Evolutionary conservation across 345 rosid genomes (phyloP).

Genomic region (Draba incana): DNA sequence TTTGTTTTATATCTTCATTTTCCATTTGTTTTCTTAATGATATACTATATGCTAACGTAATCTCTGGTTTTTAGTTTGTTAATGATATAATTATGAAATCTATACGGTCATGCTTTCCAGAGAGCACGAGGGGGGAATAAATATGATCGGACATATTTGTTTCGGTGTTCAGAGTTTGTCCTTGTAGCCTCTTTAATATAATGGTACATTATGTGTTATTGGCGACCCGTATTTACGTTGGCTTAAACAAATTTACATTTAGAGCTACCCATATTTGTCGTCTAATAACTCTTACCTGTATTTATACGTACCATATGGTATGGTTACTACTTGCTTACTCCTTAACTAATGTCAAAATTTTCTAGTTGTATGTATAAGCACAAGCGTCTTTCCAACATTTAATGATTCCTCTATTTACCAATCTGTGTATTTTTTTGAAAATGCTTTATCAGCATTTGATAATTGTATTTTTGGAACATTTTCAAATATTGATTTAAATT

Average conservation of each 20-base stretch:
- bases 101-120: neutral
- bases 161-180: slow-evolving; percentile 7
- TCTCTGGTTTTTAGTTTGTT: neutral
- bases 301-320: neutral
- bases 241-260: neutral
- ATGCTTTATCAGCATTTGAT: too few relatives aligned
- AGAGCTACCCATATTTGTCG: neutral
- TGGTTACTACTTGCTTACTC: too few relatives aligned
- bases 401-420: neutral
- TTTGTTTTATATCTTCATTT: neutral
- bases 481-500: neutral
- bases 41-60: neutral
- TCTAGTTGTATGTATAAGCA: neutral
- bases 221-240: slow-evolving; percentile 6
- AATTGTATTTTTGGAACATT: too few relatives aligned
- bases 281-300: neutral
- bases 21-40: neutral
- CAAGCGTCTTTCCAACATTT: neutral
- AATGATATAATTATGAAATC: neutral
- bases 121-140: neutral
- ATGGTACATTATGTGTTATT: neutral
- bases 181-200: neutral
- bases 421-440: too few relatives aligned
- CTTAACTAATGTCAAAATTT: neutral
- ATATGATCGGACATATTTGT: neutral